Percentiles rank a stretch among this genome's conserved stretches.
Conservation (phyloP, 2,329 filamentous ascomycete species). For the Beauveria rudraprayagi region DNA sequence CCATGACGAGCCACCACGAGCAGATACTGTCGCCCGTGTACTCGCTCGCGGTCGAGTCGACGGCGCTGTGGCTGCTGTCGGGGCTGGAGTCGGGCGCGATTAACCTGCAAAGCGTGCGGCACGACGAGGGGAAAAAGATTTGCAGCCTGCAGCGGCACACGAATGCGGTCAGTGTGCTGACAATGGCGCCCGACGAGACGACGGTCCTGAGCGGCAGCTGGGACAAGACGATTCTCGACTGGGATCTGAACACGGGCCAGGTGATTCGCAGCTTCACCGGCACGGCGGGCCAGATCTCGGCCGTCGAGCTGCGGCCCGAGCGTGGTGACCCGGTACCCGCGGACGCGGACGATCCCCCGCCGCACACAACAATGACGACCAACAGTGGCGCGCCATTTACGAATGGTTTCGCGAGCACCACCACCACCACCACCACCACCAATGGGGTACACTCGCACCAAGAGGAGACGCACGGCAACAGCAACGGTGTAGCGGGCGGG, state of each 20-base stretch:
- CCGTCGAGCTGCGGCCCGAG: conserved; percentile 75
- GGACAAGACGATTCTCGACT: conserved; percentile 91
- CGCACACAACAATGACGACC: conserved; percentile 60
- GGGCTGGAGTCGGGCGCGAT: conserved; percentile 87
- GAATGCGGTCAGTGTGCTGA: conserved; percentile 84
- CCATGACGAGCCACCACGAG: conserved; percentile 42
- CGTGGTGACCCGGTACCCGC: conserved; percentile 68
- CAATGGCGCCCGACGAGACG: conserved; percentile 73
- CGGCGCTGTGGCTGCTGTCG: conserved; percentile 84
- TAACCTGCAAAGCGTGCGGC: conserved; percentile 85
- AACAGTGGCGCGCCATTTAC: conserved; percentile 58
- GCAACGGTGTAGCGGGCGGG: conserved; percentile 23
- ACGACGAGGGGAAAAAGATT: conserved; percentile 90
- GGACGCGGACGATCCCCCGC: conserved; percentile 52
- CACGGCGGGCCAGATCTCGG: conserved; percentile 75
- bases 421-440: conserved; percentile 39
- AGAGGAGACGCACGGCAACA: conserved; percentile 17
- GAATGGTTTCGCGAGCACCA: conserved; percentile 20
- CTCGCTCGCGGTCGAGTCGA: conserved; percentile 81
- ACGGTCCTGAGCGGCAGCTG: conserved; percentile 88
- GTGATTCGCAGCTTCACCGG: conserved; percentile 68
- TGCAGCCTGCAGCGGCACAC: conserved; percentile 73
- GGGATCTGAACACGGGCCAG: conserved; percentile 85
- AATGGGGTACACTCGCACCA: conserved; percentile 35
- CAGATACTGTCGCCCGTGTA: conserved; percentile 80